phyloP scores from a whole-genome alignment of 441 rosid genomes.

The Macaranga tanarius region DNA sequence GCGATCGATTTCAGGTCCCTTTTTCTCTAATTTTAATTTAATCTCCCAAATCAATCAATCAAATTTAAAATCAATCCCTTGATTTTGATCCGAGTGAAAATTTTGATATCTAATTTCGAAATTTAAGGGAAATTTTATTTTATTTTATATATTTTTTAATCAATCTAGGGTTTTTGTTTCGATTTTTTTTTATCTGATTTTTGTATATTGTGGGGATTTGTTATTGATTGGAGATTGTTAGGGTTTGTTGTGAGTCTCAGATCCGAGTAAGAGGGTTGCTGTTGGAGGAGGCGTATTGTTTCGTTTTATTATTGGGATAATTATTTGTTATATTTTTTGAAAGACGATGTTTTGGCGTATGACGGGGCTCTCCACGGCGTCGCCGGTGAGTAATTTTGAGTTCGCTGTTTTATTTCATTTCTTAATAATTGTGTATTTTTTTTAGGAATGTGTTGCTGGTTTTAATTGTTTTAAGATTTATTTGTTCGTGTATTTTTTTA shows the following conservation, averaged over 20 bases:
- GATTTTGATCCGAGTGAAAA: conserved; percentile 29
- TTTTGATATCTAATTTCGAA: no score
- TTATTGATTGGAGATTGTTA: conserved; percentile 12
- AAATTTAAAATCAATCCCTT: no score
- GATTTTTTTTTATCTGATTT: not conserved
- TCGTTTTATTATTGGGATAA: no score
- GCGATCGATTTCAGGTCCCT: conserved; percentile 20
- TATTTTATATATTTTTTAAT: no score
- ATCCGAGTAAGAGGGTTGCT: conserved; percentile 39
- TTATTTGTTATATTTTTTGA: not conserved
- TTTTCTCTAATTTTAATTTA: not conserved
- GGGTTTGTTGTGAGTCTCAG: conserved; percentile 40
- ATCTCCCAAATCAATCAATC: no score
- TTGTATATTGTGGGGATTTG: not conserved
- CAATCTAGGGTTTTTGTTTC: conserved; percentile 23
- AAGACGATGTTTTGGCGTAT: conserved; percentile 97
- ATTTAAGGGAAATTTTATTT: no score
- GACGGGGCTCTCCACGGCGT: conserved; percentile 88
- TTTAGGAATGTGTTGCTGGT: not conserved
- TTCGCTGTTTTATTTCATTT: not conserved
- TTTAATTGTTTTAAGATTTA: not conserved
- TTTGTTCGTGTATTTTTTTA: not conserved
- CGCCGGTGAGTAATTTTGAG: conserved; percentile 61
- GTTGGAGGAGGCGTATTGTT: no score
- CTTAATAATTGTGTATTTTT: not conserved